Evolutionary conservation across 179 eudicot species (phyloP), one percentile per base, ranked within the genome.

Genomic region (Dionaea muscipula): DNA sequence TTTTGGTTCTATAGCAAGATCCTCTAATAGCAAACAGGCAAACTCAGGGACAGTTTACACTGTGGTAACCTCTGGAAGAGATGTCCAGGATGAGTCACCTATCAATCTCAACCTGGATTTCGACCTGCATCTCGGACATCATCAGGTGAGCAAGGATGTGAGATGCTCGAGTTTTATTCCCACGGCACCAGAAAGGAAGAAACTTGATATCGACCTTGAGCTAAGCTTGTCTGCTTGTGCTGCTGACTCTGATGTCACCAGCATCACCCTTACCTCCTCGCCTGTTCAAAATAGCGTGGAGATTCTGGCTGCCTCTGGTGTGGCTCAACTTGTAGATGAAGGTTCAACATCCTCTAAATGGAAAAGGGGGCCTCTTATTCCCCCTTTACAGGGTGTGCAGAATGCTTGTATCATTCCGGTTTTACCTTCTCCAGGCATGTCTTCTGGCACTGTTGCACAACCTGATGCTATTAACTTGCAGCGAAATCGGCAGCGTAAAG

Each of bases 291-390:
- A 55, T 54, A 43, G 39, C 43, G 22, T 38, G 2, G 64, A 60
- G 37, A 31, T 55, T 39, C 60, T 61, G 21, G 49, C 22, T 14
- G 22, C 53, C 5, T 60, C 72, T 55, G 64, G 62, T 25, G 55
- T 60, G 2, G 40, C 61, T 33, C 79, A 74, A 37, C 69, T 61
- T 19, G 74, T 69, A 40, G 93, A 86, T 62, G 95, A 85, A 48
- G 91, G 87, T 8, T 78, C 91, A 47, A 75, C 81, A 17, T 81
- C 85, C 7, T 81, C 91, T 2, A 75, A 69, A 56, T 86, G 81
- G 87, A 83, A 70, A 62, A 61, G 18, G 18, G 69, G 75, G 20
- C 62, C 70, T 27, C 61, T 69, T 66, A 47, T 78, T 15, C 69
- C 70, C 36, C 78, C 65, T 25, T 15, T 64, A 39, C 64, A 58